Base-by-base conservation (phyloP, 495 filamentous ascomycete genomes). In the Penicillium roqueforti region DNA sequence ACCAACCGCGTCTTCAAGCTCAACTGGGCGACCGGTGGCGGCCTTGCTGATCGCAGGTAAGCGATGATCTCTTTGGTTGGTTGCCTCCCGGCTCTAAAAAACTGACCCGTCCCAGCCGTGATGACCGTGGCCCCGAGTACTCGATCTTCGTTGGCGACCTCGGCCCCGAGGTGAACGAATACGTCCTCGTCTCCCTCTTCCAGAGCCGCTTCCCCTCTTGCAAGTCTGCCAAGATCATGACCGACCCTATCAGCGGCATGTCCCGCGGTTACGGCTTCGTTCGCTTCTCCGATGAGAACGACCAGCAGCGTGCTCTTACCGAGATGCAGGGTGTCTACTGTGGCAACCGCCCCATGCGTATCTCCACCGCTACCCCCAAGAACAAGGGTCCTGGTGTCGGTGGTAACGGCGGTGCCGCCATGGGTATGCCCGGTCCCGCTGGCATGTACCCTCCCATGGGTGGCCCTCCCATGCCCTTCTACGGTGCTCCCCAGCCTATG, bases 191-290 rank as follows among this genome's bases (percentile, higher is more conserved):
- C 40, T 95, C 91, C 3, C 85, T 99, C 47, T 99, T 99, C 80
- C 93, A 99, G 72, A 85, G 83, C 58, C 88, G 92, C 31, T 99
- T 93, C 79, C 89, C 88, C 1, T 95, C 90, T 5, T 97, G 95
- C 87, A 97, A 97, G 77, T 96, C 91, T 9, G 93, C 95, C 55
- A 99, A 99, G 80, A 99, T 99, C 72, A 99, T 99, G 93, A 96
- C 95, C 39, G 93, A 99, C 63, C 93, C 95, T 50, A 93, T 97
- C 72, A 92, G 86, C 50, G 93, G 93, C 60, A 92, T 97, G 83
- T 97, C 92, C 26, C 90, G 93, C 48, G 93, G 93, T 32, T 99
- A 99, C 63, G 93, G 93, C 23, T 99, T 99, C 62, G 93, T 99
- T 51, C 89, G 93, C 56, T 99, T 99, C 72, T 87, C 89, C 37